A percentile compares a stretch with the other conserved stretches of the same genome.
These are phyloP conservation scores for Leccinum barrowsii DNA, from an alignment of 768 basidiomycete genomes.

Conservation along the genomic window DNA sequence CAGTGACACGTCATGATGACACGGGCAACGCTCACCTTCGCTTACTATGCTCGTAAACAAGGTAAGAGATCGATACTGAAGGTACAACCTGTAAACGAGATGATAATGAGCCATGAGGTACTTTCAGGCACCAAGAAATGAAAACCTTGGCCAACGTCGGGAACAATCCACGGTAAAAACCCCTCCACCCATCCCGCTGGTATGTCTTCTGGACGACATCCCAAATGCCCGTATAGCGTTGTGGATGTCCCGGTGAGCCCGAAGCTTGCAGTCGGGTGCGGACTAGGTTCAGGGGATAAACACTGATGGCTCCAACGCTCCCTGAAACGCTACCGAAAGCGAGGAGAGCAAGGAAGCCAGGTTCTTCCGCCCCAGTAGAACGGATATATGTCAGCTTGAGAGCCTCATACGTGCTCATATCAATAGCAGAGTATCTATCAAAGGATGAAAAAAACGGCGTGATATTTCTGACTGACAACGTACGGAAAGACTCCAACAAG, in stretches of 20 bases:
- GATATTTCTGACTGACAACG: conserved; percentile 20
- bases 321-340: conserved; percentile 93
- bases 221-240: conserved; percentile 80
- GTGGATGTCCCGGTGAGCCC: conserved; percentile 92
- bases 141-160: conserved; percentile 89
- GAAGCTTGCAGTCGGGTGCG: conserved; percentile 95
- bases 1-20: not conserved
- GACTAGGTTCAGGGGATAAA: conserved; percentile 90
- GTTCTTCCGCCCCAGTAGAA: conserved; percentile 86
- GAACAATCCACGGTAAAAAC: conserved; percentile 89
- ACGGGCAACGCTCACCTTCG: conserved; percentile 49
- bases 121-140: not conserved
- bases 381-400: conserved; percentile 87
- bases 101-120: conserved; percentile 1
- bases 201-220: conserved; percentile 84
- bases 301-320: conserved; percentile 88
- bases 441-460: conserved; percentile 3
- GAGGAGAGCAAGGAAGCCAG: conserved; percentile 80
- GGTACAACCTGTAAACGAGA: conserved; percentile 70
- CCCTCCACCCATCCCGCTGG: conserved; percentile 84
- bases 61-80: conserved; percentile 94
- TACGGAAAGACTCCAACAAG: conserved; percentile 95
- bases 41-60: conserved; percentile 88
- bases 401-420: conserved; percentile 96
- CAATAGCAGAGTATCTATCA: conserved; percentile 83